Conservation (phyloP, 1,139 yeast species). For the Blastobotrys ciferrii region DNA sequence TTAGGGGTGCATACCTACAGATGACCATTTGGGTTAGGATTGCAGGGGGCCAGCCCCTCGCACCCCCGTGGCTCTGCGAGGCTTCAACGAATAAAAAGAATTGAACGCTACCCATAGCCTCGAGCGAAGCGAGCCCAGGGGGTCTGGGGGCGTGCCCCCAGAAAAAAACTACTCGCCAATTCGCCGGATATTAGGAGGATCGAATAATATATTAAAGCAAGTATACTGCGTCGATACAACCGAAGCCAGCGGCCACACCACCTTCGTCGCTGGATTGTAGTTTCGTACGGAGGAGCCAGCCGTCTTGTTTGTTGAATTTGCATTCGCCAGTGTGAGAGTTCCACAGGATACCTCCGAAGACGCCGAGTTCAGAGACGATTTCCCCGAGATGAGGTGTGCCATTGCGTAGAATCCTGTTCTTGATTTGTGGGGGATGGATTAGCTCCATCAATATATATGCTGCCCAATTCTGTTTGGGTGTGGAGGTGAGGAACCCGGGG, state of each 20-base stretch:
- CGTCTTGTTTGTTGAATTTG: slow-evolving; percentile 64
- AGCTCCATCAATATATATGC: slow-evolving; percentile 93
- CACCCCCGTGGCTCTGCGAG: too few relatives aligned
- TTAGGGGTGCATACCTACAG: too few relatives aligned
- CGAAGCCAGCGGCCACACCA: slow-evolving; percentile 98
- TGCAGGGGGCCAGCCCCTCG: too few relatives aligned
- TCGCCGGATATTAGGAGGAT: too few relatives aligned
- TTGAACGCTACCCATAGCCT: too few relatives aligned
- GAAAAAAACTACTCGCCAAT: too few relatives aligned
- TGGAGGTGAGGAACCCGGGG: slow-evolving; percentile 60
- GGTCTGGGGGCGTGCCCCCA: too few relatives aligned
- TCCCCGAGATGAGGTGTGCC: slow-evolving; percentile 61
- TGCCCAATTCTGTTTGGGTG: slow-evolving; percentile 77
- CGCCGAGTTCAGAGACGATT: slow-evolving; percentile 84
- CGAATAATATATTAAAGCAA: slow-evolving; percentile 29
- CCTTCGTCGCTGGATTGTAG: slow-evolving; percentile 89
- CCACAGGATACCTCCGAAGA: slow-evolving; percentile 81
- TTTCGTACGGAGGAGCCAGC: slow-evolving; percentile 86
- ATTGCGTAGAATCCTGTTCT: slow-evolving; percentile 69
- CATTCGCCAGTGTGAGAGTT: slow-evolving; percentile 59
- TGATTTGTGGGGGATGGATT: slow-evolving; percentile 68
- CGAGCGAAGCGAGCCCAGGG: too few relatives aligned
- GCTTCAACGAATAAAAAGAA: too few relatives aligned
- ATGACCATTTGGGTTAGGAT: too few relatives aligned
- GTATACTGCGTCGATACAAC: slow-evolving; percentile 80